Percentiles rank a stretch among this genome's conserved stretches.
These are phyloP conservation scores for Candida nitratophila DNA, from an alignment of 805 yeast species.

Conservation along the genomic window DNA sequence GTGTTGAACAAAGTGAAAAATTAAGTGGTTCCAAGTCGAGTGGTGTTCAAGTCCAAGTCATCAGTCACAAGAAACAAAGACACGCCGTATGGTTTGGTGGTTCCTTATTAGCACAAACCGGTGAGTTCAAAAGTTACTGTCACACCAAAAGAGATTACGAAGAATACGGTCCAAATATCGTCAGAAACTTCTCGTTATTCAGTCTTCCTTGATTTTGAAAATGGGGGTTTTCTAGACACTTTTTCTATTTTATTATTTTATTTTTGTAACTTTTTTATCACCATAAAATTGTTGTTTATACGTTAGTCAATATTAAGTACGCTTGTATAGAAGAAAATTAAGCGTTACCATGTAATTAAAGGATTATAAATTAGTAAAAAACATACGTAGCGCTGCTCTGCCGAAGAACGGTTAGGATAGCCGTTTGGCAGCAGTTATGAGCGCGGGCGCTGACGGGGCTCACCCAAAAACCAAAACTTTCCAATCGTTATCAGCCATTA, in stretches of 20 bases:
- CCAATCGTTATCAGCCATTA: background rate
- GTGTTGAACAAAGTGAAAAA: slow-evolving; percentile 77
- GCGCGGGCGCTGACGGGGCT: background rate
- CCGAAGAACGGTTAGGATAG: background rate
- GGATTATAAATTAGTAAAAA: no score
- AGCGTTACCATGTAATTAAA: background rate
- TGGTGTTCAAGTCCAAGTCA: slow-evolving; percentile 96
- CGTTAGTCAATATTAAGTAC: background rate
- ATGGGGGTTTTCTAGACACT: background rate
- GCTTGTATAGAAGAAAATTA: background rate
- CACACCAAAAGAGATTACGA: slow-evolving; percentile 97
- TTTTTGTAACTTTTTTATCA: background rate
- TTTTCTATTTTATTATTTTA: background rate
- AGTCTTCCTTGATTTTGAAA: slow-evolving; percentile 62
- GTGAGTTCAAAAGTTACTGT: slow-evolving; percentile 93
- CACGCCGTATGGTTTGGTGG: slow-evolving; percentile 99
- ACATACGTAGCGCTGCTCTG: background rate
- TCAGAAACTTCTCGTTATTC: slow-evolving; percentile 92
- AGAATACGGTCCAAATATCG: slow-evolving; percentile 96
- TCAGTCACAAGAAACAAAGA: slow-evolving; percentile 93
- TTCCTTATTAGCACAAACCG: slow-evolving; percentile 90
- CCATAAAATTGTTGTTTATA: background rate
- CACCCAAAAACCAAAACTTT: no score
- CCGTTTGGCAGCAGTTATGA: background rate
- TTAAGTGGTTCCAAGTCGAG: slow-evolving; percentile 71